A percentile compares a stretch with the other conserved stretches of the same genome.
These are phyloP conservation scores for Detonula confervacea DNA, from an alignment of 352 stramenopile genomes.

Conservation along the genomic window DNA sequence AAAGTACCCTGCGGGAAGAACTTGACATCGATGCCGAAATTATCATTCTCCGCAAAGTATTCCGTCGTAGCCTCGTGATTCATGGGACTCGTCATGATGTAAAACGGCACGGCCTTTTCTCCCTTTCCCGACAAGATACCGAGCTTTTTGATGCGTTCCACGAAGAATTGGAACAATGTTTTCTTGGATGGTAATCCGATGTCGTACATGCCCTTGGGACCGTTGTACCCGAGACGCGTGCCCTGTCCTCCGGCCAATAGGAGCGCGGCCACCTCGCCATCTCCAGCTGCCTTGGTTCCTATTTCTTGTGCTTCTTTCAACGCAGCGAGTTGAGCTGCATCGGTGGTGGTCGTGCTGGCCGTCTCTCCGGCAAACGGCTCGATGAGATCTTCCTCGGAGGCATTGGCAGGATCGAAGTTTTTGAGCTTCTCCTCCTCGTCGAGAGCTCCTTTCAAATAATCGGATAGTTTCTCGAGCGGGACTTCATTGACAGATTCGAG, in stretches of 20 bases:
- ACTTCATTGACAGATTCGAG: slow-evolving; percentile 52
- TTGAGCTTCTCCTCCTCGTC: slow-evolving; percentile 52
- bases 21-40: slow-evolving; percentile 94
- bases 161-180: slow-evolving; percentile 94
- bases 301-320: slow-evolving; percentile 35
- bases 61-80: slow-evolving; percentile 92
- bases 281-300: slow-evolving; percentile 86
- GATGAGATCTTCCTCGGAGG: slow-evolving; percentile 27
- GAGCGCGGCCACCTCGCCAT: slow-evolving; percentile 92
- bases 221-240: slow-evolving; percentile 95
- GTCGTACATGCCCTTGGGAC: slow-evolving; percentile 95
- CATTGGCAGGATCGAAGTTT: slow-evolving; percentile 24
- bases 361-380: slow-evolving; percentile 45
- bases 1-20: slow-evolving; percentile 97
- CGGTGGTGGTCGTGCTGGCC: slow-evolving; percentile 23
- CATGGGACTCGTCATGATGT: slow-evolving; percentile 97
- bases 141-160: slow-evolving; percentile 90
- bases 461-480: slow-evolving; percentile 66
- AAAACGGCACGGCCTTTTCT: slow-evolving; percentile 83
- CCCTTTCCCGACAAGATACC: slow-evolving; percentile 54
- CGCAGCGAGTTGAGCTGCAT: slow-evolving; percentile 48
- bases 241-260: slow-evolving; percentile 95
- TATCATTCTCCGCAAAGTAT: slow-evolving; percentile 91
- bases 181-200: slow-evolving; percentile 90
- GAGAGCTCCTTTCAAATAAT: slow-evolving; percentile 56